Evolutionary conservation across 495 filamentous ascomycete species (phyloP), one percentile per base, ranked within the genome.

Genomic region (Viridothelium virens): DNA sequence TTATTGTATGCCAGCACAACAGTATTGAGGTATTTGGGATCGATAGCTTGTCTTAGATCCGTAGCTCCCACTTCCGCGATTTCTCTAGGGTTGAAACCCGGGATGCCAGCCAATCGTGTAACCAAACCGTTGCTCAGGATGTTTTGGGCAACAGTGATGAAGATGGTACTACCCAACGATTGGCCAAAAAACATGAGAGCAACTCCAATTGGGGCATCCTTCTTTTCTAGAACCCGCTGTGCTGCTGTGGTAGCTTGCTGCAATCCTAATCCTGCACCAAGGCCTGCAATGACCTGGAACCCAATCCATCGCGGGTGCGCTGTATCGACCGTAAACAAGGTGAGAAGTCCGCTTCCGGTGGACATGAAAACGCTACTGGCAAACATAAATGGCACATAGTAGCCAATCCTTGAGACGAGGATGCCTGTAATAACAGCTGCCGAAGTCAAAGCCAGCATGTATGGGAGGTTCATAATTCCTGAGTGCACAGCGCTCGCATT

Each of bases 401-500:
- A 66, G 25, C 64, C 64, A 36, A 66, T 59, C n/a, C 16, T 48
- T 38, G 38, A 36, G 3, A 62, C 56, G 25, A 41, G 46, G 31
- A 10, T 38, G 31, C 64, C 64, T 6, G 64, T 38, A 12, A 56
- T 41, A 34, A 66, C 50, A 39, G 53, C 25, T n/a, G 64, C 64
- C 18, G 92, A 62, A 16, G 89, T 85, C 3, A 86, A 74, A 4
- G 75, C 72, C 38, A 92, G 79, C 25, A 95, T 83, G 74, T 89
- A 79, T 0, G 91, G 91, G 11, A 95, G 76, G 68, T 86, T 89
- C 75, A 85, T 85, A 73, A 94, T 87, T 25, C 91, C 91, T 0
- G 88, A 91, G 39, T 84, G 77, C 10, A 85, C 82, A 10, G 91
- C 87, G 0, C 78, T 78, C 0, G 83, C 85, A 61, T 80, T 82